Conservation (phyloP, 1,284 basidiomycete species). For the Ceratobasidium theobromae region DNA sequence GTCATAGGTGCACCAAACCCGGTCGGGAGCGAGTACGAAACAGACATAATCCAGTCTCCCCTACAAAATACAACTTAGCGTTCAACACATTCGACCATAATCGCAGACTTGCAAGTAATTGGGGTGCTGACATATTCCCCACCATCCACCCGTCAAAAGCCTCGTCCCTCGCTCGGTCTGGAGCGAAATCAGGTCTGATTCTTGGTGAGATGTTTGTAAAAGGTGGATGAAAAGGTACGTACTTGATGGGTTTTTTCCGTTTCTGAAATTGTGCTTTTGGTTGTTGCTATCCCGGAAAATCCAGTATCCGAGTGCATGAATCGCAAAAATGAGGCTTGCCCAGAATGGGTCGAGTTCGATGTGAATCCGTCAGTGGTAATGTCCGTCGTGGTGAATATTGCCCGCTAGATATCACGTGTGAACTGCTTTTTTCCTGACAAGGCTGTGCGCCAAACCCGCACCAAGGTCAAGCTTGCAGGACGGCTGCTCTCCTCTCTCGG, state of each 20-base stretch:
- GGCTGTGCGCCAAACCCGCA: slow-evolving; percentile 87
- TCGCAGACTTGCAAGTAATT: slow-evolving; percentile 73
- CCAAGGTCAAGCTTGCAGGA: slow-evolving; percentile 81
- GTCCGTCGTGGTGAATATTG: slow-evolving; percentile 97
- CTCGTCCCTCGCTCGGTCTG: slow-evolving; percentile 86
- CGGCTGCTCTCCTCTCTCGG: too few relatives aligned
- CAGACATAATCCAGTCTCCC: slow-evolving; percentile 86
- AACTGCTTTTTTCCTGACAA: slow-evolving; percentile 68
- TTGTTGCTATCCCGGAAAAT: slow-evolving; percentile 89
- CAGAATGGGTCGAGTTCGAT: slow-evolving; percentile 71
- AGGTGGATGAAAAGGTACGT: slow-evolving; percentile 35
- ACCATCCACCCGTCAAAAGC: slow-evolving; percentile 94
- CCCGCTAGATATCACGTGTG: slow-evolving; percentile 45
- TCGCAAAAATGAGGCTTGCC: slow-evolving; percentile 61
- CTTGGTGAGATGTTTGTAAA: background rate
- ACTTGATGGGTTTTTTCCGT: slow-evolving; percentile 90
- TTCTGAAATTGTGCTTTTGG: slow-evolving; percentile 96
- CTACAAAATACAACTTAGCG: slow-evolving; percentile 44
- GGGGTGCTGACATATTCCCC: slow-evolving; percentile 92
- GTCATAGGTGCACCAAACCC: slow-evolving; percentile 91
- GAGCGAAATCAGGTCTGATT: slow-evolving; percentile 73
- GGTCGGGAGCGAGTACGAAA: slow-evolving; percentile 92
- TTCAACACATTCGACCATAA: background rate
- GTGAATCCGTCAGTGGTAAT: slow-evolving; percentile 94
- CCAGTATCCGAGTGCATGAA: slow-evolving; percentile 81